Conservation (phyloP, 352 stramenopile genomes). For the Phytophthora constricta region DNA sequence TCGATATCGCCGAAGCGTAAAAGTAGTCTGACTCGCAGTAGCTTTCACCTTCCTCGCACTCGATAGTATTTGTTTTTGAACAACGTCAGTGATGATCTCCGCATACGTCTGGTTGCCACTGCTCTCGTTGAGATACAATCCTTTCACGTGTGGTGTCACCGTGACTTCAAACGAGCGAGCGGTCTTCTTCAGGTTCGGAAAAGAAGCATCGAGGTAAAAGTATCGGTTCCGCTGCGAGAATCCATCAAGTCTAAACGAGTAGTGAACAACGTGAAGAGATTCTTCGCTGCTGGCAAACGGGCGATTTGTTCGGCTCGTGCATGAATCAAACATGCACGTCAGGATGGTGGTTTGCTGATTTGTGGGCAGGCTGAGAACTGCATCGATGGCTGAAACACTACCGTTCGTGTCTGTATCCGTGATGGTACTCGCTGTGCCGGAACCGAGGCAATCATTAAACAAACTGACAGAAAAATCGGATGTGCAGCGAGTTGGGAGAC, state of each 20-base stretch:
- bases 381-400: constrained; percentile 45
- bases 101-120: constrained; percentile 42
- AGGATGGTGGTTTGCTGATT: constrained; percentile 42
- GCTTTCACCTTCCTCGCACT: constrained; percentile 36
- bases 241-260: constrained; percentile 62
- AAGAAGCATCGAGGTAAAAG: constrained; percentile 63
- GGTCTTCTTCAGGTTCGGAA: constrained; percentile 48
- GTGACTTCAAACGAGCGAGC: constrained; percentile 55
- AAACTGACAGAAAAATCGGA: constrained; percentile 54
- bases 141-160: constrained; percentile 60
- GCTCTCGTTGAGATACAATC: constrained; percentile 47
- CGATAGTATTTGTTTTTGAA: constrained; percentile 43
- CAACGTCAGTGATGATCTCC: constrained; percentile 44
- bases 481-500: constrained; percentile 52
- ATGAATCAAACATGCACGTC: constrained; percentile 62
- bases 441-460: constrained; percentile 40
- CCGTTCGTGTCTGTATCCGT: constrained; percentile 31
- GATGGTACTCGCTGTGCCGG: constrained; percentile 21
- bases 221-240: constrained; percentile 63
- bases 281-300: constrained; percentile 40
- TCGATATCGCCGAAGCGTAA: constrained; percentile 62
- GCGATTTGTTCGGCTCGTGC: constrained; percentile 49
- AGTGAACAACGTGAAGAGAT: constrained; percentile 51
- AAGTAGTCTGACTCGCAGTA: constrained; percentile 60
- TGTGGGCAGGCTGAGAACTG: constrained; percentile 42